These are phyloP conservation scores for Ulota crispa DNA, from an alignment of 225 moss, liverwort and hornwort species.

Conservation along the genomic window DNA sequence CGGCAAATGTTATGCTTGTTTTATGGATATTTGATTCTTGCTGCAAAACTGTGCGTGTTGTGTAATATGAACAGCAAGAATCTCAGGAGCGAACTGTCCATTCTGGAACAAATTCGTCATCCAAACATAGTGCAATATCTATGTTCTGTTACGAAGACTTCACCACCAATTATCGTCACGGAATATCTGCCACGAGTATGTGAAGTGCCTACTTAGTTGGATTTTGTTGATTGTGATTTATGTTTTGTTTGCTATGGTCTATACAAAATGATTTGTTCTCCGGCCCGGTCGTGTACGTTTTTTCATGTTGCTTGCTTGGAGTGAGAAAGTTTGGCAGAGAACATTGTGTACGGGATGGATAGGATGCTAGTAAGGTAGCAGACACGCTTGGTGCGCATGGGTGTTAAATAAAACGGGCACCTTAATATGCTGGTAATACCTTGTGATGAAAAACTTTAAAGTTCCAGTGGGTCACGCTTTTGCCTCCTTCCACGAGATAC, in stretches of 20 bases:
- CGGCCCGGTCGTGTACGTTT: not conserved
- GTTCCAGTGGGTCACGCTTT: not conserved
- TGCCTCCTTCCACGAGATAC: not conserved
- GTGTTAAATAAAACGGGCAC: not conserved
- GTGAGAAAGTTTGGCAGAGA: not conserved
- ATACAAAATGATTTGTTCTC: not conserved
- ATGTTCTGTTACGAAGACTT: slow-evolving; percentile 57
- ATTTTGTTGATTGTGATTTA: not conserved
- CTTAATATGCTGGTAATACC: not conserved
- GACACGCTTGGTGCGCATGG: not conserved
- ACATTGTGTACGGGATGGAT: not conserved
- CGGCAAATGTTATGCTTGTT: not conserved
- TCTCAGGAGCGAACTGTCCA: slow-evolving; percentile 45
- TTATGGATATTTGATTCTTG: not conserved
- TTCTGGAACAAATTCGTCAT: slow-evolving; percentile 70
- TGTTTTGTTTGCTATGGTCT: slow-evolving; percentile 3
- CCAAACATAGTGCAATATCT: slow-evolving; percentile 76
- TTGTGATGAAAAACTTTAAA: not conserved
- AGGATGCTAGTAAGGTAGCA: slow-evolving; percentile 5
- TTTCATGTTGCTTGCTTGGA: not conserved
- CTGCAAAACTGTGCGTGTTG: not conserved
- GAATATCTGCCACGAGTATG: slow-evolving; percentile 68
- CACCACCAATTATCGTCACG: slow-evolving; percentile 55
- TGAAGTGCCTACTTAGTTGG: not conserved
- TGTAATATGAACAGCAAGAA: slow-evolving; percentile 36